A percentile compares a stretch with the other conserved stretches of the same genome.
phyloP scores from a whole-genome alignment of 2,329 filamentous ascomycete genomes.

The Fusarium pseudograminearum region DNA sequence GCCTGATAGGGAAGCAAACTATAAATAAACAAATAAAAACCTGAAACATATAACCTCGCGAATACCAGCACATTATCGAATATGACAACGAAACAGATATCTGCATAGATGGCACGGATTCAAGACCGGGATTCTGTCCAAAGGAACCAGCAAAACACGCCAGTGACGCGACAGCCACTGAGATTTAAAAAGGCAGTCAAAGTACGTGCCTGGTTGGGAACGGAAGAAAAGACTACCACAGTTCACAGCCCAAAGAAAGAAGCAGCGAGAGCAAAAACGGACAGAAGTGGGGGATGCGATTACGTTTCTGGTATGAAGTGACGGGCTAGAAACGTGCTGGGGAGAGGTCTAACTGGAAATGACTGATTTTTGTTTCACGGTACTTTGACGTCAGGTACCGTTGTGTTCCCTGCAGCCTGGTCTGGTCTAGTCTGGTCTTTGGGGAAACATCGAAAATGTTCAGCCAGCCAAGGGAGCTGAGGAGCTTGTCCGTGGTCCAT shows the following conservation, averaged over 20 bases:
- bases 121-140: conserved; percentile 1
- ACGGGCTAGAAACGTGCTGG: conserved; percentile 42
- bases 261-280: conserved; percentile 42
- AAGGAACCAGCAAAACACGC: conserved; percentile 10
- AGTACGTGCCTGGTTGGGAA: conserved; percentile 42
- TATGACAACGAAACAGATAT: not conserved
- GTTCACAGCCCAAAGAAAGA: conserved; percentile 42
- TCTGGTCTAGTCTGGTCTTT: not conserved
- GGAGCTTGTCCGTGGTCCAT: conserved; percentile 3
- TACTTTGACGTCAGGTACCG: conserved; percentile 36
- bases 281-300: conserved; percentile 44
- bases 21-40: no score
- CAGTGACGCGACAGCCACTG: conserved; percentile 25
- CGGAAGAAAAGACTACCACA: conserved; percentile 25
- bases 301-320: conserved; percentile 47
- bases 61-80: not conserved
- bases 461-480: conserved; percentile 20
- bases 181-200: conserved; percentile 30
- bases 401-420: conserved; percentile 7
- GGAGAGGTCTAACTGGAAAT: conserved; percentile 38
- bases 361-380: conserved; percentile 40
- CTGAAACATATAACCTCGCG: not conserved
- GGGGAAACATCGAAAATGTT: conserved; percentile 35
- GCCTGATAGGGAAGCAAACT: conserved; percentile 3
- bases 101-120: conserved; percentile 1